A percentile compares a stretch with the other conserved stretches of the same genome.
Conservation (phyloP, 306 rosid genomes). For the Pterocarpus santalinus region DNA sequence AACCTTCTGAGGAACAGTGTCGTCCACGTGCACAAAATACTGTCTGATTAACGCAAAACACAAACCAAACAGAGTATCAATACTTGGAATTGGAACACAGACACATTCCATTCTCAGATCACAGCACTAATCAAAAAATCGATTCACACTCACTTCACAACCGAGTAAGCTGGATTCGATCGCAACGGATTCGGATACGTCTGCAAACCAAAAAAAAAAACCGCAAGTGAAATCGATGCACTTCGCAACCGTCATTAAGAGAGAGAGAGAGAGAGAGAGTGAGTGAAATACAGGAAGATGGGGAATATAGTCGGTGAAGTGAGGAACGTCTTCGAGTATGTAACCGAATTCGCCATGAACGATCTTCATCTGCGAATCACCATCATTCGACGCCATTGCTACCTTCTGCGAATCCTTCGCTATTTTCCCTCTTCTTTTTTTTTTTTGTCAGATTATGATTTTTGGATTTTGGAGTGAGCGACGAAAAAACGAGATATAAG, state of each 20-base stretch:
- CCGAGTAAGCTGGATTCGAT: constrained; percentile 96
- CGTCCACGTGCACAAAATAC: constrained; percentile 90
- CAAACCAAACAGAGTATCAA: constrained; percentile 31
- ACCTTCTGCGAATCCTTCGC: not conserved
- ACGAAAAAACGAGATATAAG: not conserved
- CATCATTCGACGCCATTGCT: constrained; percentile 55
- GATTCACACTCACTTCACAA: constrained; percentile 77
- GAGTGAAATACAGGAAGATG: constrained; percentile 63
- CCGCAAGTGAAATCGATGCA: not conserved
- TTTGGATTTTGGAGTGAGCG: not conserved
- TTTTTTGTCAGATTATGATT: not conserved
- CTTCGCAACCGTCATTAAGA: not conserved
- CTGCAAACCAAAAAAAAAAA: constrained; percentile 53
- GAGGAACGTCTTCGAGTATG: constrained; percentile 90
- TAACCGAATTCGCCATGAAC: constrained; percentile 70
- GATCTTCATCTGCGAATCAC: constrained; percentile 54
- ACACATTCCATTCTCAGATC: constrained; percentile 39
- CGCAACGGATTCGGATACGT: constrained; percentile 86
- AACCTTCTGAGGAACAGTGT: constrained; percentile 84
- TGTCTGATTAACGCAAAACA: constrained; percentile 62
- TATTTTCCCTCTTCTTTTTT: not conserved
- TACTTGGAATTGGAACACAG: not conserved
- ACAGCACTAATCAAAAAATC: not conserved
- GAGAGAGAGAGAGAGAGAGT: not conserved
- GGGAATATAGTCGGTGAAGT: constrained; percentile 74